Percentiles rank a stretch among this genome's conserved stretches.
phyloP scores from a whole-genome alignment of 805 yeast species.

The Tetrapisispora iriomotensis region DNA sequence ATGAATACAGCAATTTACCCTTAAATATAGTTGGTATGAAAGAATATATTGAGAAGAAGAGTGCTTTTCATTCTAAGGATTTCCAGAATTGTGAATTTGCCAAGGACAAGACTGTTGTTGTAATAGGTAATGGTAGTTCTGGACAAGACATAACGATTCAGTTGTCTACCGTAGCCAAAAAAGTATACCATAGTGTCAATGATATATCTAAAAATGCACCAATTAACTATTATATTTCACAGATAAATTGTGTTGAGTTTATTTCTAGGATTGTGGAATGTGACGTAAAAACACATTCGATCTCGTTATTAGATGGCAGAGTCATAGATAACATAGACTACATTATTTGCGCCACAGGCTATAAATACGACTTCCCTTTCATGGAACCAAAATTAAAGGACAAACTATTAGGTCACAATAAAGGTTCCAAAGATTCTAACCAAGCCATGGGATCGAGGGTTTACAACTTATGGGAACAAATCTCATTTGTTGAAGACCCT shows the following conservation, averaged over 20 bases:
- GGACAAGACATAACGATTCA: constrained; percentile 39
- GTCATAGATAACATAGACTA: constrained; percentile 28
- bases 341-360: constrained; percentile 43
- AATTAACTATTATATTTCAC: constrained; percentile 3
- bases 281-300: constrained; percentile 16
- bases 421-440: neutral
- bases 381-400: constrained; percentile 20
- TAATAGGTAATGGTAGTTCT: constrained; percentile 36
- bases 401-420: constrained; percentile 9
- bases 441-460: constrained; percentile 5
- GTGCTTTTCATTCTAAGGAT: constrained; percentile 33
- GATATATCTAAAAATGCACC: constrained; percentile 35
- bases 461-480: constrained; percentile 49
- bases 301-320: constrained; percentile 28
- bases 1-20: constrained; percentile 33
- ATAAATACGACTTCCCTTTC: constrained; percentile 39
- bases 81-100: constrained; percentile 29
- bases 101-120: constrained; percentile 27
- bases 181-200: constrained; percentile 44
- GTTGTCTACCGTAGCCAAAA: constrained; percentile 22
- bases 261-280: constrained; percentile 27
- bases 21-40: constrained; percentile 30
- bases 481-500: constrained; percentile 49
- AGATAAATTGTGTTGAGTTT: constrained; percentile 2
- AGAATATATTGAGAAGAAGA: constrained; percentile 26